These are phyloP conservation scores for Euphrasia confusa DNA, from an alignment of 257 asterid genomes.

Conservation along the genomic window DNA sequence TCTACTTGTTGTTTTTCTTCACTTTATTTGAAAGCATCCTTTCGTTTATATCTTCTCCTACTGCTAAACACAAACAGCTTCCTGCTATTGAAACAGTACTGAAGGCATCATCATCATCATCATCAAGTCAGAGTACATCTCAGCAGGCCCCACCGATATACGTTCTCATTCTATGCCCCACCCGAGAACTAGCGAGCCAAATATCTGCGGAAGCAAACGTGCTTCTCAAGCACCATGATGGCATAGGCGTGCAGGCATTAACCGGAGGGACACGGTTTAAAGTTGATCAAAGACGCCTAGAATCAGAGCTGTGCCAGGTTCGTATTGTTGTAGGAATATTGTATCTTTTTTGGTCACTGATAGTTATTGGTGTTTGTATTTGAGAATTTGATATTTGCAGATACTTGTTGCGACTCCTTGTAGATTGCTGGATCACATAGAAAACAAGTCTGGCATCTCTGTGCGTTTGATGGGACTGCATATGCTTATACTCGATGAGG, in stretches of 20 bases:
- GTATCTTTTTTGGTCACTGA: neutral
- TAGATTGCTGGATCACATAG: slow-evolving; percentile 89
- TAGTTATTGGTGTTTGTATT: slow-evolving; percentile 4
- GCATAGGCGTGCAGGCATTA: slow-evolving; percentile 77
- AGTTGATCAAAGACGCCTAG: slow-evolving; percentile 70
- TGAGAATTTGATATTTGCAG: slow-evolving; percentile 39
- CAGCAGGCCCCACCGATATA: slow-evolving; percentile 53
- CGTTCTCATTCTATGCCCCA: slow-evolving; percentile 83
- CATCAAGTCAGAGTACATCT: slow-evolving; percentile 25
- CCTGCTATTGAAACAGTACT: slow-evolving; percentile 99
- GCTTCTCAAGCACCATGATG: slow-evolving; percentile 78
- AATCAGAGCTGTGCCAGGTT: slow-evolving; percentile 77
- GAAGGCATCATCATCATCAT: slow-evolving; percentile 35
- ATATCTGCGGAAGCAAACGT: slow-evolving; percentile 88
- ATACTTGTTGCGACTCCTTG: slow-evolving; percentile 95
- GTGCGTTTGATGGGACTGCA: slow-evolving; percentile 77
- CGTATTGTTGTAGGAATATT: slow-evolving; percentile 5
- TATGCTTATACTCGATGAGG: slow-evolving; percentile 93
- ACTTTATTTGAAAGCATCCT: slow-evolving; percentile 12
- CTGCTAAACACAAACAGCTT: slow-evolving; percentile 80
- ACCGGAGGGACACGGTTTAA: slow-evolving; percentile 93
- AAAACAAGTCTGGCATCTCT: slow-evolving; percentile 85
- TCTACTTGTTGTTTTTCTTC: neutral
- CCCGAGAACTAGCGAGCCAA: slow-evolving; percentile 97
- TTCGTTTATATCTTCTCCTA: slow-evolving; percentile 24